Percentiles rank a stretch among this genome's conserved stretches.
phyloP scores from a whole-genome alignment of 208 protist genomes.

The Wallacemonas rigidus region DNA sequence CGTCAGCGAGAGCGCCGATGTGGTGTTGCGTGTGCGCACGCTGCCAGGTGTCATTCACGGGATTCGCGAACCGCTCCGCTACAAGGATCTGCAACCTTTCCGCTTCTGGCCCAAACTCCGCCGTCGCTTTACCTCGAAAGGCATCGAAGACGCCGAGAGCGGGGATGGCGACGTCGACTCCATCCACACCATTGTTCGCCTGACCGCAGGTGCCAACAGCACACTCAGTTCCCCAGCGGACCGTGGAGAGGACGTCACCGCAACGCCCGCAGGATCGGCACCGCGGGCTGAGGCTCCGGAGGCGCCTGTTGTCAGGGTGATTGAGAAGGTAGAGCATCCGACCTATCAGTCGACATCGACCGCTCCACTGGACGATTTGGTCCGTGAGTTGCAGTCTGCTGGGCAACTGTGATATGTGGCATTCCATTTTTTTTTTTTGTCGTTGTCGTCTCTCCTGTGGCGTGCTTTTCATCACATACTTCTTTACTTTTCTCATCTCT shows the following conservation, averaged over 20 bases:
- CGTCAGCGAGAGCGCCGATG: slow-evolving; percentile 75
- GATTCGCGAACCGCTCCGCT: slow-evolving; percentile 85
- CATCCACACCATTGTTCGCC: slow-evolving; percentile 80
- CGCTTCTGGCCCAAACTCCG: slow-evolving; percentile 76
- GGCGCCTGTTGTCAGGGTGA: slow-evolving; percentile 12
- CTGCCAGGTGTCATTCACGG: slow-evolving; percentile 89
- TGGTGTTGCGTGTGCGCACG: slow-evolving; percentile 90
- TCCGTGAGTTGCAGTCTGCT: slow-evolving; percentile 60
- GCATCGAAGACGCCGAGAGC: slow-evolving; percentile 45
- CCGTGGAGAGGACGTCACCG: background rate
- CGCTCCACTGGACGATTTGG: slow-evolving; percentile 53
- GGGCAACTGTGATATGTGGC: slow-evolving; percentile 37
- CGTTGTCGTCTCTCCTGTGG: no score
- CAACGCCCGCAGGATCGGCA: no score
- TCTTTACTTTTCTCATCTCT: no score
- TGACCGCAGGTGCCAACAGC: slow-evolving; percentile 33
- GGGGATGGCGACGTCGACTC: slow-evolving; percentile 59
- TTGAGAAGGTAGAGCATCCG: slow-evolving; percentile 52
- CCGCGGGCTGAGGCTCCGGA: background rate
- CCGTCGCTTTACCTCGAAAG: slow-evolving; percentile 66
- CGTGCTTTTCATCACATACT: no score
- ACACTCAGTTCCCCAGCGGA: background rate
- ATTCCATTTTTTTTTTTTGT: no score
- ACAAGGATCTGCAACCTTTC: slow-evolving; percentile 83
- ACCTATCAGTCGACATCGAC: slow-evolving; percentile 54